A percentile compares a stretch with the other conserved stretches of the same genome.
Conservation (phyloP, 2,329 filamentous ascomycete genomes). For the Neofusicoccum ribis region DNA sequence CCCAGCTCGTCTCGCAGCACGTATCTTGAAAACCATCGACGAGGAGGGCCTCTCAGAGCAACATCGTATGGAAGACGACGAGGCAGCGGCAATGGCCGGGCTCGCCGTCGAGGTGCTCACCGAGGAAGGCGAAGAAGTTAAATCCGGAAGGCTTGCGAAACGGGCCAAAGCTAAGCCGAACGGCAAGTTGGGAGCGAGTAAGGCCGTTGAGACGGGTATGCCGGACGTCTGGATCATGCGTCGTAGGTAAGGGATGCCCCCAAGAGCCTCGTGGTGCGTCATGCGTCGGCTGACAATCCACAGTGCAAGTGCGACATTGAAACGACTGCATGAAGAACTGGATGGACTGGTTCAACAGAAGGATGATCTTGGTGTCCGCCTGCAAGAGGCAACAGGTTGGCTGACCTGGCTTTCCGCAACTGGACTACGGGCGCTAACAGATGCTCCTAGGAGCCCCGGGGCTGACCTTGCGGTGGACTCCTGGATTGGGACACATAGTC, state of each 20-base stretch:
- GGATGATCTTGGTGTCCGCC: slow-evolving; percentile 55
- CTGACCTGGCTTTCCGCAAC: background rate
- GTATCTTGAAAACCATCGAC: slow-evolving; percentile 79
- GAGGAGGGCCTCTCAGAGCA: slow-evolving; percentile 85
- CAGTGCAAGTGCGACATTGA: slow-evolving; percentile 65
- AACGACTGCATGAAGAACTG: slow-evolving; percentile 68
- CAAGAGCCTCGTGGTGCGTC: slow-evolving; percentile 16
- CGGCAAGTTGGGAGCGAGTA: background rate
- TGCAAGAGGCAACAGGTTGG: slow-evolving; percentile 60
- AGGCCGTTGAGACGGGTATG: slow-evolving; percentile 26
- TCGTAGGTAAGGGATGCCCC: slow-evolving; percentile 33
- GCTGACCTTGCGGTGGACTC: slow-evolving; percentile 81
- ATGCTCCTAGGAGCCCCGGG: slow-evolving; percentile 51
- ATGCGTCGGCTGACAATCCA: slow-evolving; percentile 16
- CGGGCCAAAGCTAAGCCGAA: slow-evolving; percentile 35
- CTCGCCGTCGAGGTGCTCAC: slow-evolving; percentile 73
- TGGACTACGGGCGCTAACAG: slow-evolving; percentile 22
- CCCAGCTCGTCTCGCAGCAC: slow-evolving; percentile 66
- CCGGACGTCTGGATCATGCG: slow-evolving; percentile 66
- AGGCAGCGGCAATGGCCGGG: slow-evolving; percentile 68
- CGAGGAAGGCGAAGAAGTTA: slow-evolving; percentile 63
- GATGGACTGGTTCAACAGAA: slow-evolving; percentile 63
- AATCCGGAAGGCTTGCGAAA: slow-evolving; percentile 44
- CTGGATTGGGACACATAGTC: slow-evolving; percentile 83
- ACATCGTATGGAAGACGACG: slow-evolving; percentile 73